These are phyloP conservation scores for Colletotrichum truncatum DNA, from an alignment of 2,329 filamentous ascomycete genomes.

Conservation along the genomic window DNA sequence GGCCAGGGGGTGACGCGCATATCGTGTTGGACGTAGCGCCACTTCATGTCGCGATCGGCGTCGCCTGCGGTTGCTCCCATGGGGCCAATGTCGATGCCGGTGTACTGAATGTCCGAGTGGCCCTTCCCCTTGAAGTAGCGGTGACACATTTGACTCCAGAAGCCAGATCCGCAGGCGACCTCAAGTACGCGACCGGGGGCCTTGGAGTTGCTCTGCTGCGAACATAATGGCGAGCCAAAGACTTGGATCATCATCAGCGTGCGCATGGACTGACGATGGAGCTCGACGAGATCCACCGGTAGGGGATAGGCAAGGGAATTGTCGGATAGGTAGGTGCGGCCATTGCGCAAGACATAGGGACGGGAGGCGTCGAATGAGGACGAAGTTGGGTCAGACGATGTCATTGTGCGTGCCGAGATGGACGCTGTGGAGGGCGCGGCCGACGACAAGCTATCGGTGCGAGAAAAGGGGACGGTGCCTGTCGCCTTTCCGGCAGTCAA, in stretches of 20 bases:
- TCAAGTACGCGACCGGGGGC: constrained; percentile 84
- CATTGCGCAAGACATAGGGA: constrained; percentile 78
- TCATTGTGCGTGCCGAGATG: constrained; percentile 55
- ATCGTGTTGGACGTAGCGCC: constrained; percentile 91
- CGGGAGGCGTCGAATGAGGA: constrained; percentile 51
- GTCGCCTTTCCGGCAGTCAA: constrained; percentile 39
- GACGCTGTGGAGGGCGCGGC: constrained; percentile 51
- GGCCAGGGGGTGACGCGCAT: constrained; percentile 79
- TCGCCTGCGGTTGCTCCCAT: constrained; percentile 59
- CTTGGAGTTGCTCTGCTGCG: constrained; percentile 60
- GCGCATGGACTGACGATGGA: constrained; percentile 86
- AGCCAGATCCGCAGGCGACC: constrained; percentile 85
- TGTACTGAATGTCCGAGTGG: constrained; percentile 77
- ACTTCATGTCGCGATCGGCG: constrained; percentile 77
- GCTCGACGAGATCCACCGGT: constrained; percentile 85
- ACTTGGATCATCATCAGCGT: constrained; percentile 84
- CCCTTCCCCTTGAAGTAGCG: constrained; percentile 78
- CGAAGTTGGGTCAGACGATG: constrained; percentile 56
- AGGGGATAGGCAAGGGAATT: constrained; percentile 79
- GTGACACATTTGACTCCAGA: constrained; percentile 92
- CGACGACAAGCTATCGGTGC: constrained; percentile 57
- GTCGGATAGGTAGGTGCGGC: constrained; percentile 85
- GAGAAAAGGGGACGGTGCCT: constrained; percentile 46
- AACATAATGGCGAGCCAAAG: constrained; percentile 83
- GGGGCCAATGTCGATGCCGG: constrained; percentile 83